Conservation (phyloP, 495 filamentous ascomycete species). For the Apiosordaria backusii region DNA sequence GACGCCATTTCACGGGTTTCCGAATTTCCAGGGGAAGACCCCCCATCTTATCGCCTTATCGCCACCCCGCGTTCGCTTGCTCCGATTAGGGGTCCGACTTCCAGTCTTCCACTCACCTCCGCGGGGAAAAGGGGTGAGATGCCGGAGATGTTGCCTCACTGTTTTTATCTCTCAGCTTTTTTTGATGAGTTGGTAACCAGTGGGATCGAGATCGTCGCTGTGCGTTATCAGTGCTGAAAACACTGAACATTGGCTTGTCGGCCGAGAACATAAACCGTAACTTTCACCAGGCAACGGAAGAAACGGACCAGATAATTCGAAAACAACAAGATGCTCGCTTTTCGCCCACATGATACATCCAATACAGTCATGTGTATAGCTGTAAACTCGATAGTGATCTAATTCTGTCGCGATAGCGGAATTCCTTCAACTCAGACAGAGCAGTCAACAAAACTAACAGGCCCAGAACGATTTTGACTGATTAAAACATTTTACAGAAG, state of each 20-base stretch:
- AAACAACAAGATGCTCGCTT: background rate
- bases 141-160: background rate
- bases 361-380: background rate
- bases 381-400: background rate
- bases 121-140: constrained; percentile 14
- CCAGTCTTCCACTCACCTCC: constrained; percentile 13
- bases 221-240: background rate
- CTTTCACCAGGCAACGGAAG: background rate
- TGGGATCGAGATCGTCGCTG: background rate
- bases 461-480: background rate
- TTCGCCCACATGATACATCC: background rate
- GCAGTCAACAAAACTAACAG: background rate
- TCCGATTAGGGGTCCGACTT: background rate
- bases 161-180: background rate
- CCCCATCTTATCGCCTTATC: constrained; percentile 19
- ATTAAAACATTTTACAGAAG: constrained; percentile 14
- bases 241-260: background rate
- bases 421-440: background rate
- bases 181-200: background rate
- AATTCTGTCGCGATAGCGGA: background rate
- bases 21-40: background rate
- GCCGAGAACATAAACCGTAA: too few species aligned
- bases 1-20: constrained; percentile 32
- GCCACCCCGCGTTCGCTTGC: constrained; percentile 14
- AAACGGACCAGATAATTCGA: too few species aligned